Conservation (phyloP, 495 filamentous ascomycete species). For the Penicillium turbatum region DNA sequence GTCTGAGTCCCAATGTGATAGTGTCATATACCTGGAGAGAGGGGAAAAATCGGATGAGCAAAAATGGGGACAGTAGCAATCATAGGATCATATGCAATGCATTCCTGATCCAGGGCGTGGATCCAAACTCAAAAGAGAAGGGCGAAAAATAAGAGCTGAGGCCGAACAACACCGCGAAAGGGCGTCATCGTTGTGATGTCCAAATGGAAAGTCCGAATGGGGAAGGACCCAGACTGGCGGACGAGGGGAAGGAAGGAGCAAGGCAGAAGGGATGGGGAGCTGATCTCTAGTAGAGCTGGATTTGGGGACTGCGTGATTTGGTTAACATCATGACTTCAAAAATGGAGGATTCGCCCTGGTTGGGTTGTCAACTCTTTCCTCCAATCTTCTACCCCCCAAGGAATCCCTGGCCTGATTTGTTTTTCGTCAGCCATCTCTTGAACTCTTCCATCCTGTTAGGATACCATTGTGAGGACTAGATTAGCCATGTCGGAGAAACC, state of each 20-base stretch:
- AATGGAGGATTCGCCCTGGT: constrained; percentile 5
- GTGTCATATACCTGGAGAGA: constrained; percentile 1
- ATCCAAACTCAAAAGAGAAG: constrained; percentile 1
- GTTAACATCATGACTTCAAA: constrained; percentile 5
- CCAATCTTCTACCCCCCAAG: not conserved
- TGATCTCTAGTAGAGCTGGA: not conserved
- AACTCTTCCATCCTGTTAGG: constrained; percentile 8
- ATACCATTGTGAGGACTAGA: not conserved
- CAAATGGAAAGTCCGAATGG: not conserved
- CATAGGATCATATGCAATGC: constrained; percentile 6
- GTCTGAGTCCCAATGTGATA: constrained; percentile 1
- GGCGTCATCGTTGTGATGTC: not conserved
- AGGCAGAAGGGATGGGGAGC: not conserved
- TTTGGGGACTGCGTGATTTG: not conserved
- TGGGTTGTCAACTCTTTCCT: constrained; percentile 6
- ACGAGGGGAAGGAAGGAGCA: not conserved
- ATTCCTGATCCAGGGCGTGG: not conserved
- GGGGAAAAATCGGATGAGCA: not conserved
- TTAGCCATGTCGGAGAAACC: constrained; percentile 28
- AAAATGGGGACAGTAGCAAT: not conserved
- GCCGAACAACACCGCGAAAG: not conserved
- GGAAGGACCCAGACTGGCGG: not conserved
- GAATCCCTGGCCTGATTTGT: constrained; percentile 3
- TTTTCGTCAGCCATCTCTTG: constrained; percentile 17
- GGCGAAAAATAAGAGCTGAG: not conserved